Percentiles rank a stretch among this genome's conserved stretches.
Conservation (phyloP, 2,329 filamentous ascomycete genomes). For the Botrytis galanthina region DNA sequence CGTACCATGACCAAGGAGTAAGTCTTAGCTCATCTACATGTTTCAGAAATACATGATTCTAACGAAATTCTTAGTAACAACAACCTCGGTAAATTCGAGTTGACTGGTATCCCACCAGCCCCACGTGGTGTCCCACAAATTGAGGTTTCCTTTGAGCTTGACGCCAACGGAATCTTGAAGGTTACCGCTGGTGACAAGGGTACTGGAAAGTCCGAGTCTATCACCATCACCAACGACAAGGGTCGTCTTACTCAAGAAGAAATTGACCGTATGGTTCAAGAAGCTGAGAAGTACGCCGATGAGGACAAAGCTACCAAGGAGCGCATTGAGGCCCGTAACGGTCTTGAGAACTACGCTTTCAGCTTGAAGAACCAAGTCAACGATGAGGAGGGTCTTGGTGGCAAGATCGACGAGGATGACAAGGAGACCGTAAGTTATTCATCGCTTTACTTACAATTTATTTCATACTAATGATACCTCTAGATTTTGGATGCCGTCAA, state of each 20-base stretch:
- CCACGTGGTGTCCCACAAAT: slow-evolving; percentile 97
- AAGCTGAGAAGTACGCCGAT: slow-evolving; percentile 98
- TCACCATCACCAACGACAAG: slow-evolving; percentile 99
- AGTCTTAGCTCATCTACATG: neutral
- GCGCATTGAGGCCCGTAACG: slow-evolving; percentile 94
- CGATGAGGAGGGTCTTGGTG: slow-evolving; percentile 92
- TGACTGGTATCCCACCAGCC: slow-evolving; percentile 91
- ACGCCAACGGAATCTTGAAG: slow-evolving; percentile 97
- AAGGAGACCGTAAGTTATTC: slow-evolving; percentile 77
- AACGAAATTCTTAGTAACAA: slow-evolving; percentile 68
- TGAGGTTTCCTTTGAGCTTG: slow-evolving; percentile 95
- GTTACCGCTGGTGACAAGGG: slow-evolving; percentile 96
- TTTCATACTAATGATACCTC: slow-evolving; percentile 43
- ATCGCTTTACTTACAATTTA: neutral
- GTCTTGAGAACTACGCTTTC: slow-evolving; percentile 98
- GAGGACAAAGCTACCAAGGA: slow-evolving; percentile 98
- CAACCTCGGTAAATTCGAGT: slow-evolving; percentile 95
- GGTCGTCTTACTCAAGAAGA: slow-evolving; percentile 93
- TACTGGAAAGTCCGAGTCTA: slow-evolving; percentile 94
- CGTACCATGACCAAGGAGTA: slow-evolving; percentile 71
- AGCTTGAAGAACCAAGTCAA: slow-evolving; percentile 99
- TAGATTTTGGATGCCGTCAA: slow-evolving; percentile 91
- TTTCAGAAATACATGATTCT: neutral
- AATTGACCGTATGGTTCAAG: slow-evolving; percentile 98
- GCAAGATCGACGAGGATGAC: slow-evolving; percentile 98